Evolutionary conservation across 192 early-diverging fungal genomes (phyloP).

Genomic region (Radiomyces spectabilis): DNA sequence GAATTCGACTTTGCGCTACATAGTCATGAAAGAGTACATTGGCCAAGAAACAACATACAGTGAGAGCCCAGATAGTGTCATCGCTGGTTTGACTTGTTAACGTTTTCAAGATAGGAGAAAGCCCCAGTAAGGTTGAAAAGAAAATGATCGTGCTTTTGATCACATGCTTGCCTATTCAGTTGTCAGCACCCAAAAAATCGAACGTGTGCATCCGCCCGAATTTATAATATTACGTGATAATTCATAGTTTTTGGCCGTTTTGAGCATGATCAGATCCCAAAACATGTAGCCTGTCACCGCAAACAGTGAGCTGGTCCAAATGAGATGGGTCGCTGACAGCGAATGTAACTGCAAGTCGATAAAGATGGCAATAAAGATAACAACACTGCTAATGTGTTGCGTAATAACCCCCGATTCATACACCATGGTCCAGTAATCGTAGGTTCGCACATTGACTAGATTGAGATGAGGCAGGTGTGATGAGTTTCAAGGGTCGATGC

Average conservation of each 20-base stretch:
- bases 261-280: conserved; percentile 54
- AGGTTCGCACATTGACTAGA: conserved; percentile 72
- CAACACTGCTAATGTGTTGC: conserved; percentile 79
- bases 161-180: conserved; percentile 33
- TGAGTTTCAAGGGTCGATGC: too few species aligned
- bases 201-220: not conserved
- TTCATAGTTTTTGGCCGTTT: conserved; percentile 34
- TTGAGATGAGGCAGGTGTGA: not conserved
- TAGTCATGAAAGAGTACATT: conserved; percentile 94
- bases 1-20: conserved; percentile 34
- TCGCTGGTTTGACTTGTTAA: conserved; percentile 83
- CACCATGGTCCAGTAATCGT: conserved; percentile 77
- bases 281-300: conserved; percentile 62
- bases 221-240: conserved; percentile 25
- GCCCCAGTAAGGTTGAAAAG: conserved; percentile 66
- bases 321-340: conserved; percentile 49
- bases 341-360: conserved; percentile 55
- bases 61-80: conserved; percentile 93
- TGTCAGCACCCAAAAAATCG: not conserved
- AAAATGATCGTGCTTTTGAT: conserved; percentile 65
- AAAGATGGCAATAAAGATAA: conserved; percentile 88
- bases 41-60: conserved; percentile 70
- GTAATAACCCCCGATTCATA: conserved; percentile 69
- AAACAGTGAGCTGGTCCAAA: conserved; percentile 45
- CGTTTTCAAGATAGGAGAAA: conserved; percentile 88